Evolutionary conservation across 352 stramenopile species (phyloP), one percentile per base, ranked within the genome.

Genomic region (Nothophytophthora sp.): DNA sequence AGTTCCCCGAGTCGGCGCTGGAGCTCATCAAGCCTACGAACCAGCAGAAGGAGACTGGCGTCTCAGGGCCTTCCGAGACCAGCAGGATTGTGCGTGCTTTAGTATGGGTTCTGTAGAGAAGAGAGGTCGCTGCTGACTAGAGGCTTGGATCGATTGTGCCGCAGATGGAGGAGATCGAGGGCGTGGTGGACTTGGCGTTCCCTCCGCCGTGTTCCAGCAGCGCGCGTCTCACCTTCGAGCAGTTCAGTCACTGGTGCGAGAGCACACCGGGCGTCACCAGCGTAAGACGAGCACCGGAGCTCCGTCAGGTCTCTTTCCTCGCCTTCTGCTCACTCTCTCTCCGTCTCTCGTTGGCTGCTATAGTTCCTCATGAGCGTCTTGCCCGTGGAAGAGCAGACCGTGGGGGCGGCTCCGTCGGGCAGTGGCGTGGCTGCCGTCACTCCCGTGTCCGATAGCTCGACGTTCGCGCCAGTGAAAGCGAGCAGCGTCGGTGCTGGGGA

Each of bases 191-290:
- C 27, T 50, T 87, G 15, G 86, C 81, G 6, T 92, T 95, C 56
- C 72, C 75, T 19, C 32, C 59, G 5, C 36, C 62, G 2, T 62
- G 66, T 5, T 51, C 62, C 8, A 15, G 76, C 3, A 83, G 69
- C 18, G 81, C 63, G 28, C 75, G 77, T 2, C 80, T 98, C 16
- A 93, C 56, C 23, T 96, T 95, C 52, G 82, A 96, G 8, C 73
- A 95, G 42, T 96, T 97, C 54, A 80, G 74, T 39, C 70, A 79
- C 16, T 97, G 86, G 86, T 92, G 89, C 55, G 77, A 92, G 39
- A 71, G 64, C 49, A 94, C 81, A 5, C 85, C 88, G 1, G 78
- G 78, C 7, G 78, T 94, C 50, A 76, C 72, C 1, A 84, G 90
- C 28, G 83, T 94, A 60, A 30, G 70, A 40, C 53, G 24, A 10